A percentile compares a stretch with the other conserved stretches of the same genome.
phyloP scores from a whole-genome alignment of 2,329 filamentous ascomycete species.

The Drechslera avenae region DNA sequence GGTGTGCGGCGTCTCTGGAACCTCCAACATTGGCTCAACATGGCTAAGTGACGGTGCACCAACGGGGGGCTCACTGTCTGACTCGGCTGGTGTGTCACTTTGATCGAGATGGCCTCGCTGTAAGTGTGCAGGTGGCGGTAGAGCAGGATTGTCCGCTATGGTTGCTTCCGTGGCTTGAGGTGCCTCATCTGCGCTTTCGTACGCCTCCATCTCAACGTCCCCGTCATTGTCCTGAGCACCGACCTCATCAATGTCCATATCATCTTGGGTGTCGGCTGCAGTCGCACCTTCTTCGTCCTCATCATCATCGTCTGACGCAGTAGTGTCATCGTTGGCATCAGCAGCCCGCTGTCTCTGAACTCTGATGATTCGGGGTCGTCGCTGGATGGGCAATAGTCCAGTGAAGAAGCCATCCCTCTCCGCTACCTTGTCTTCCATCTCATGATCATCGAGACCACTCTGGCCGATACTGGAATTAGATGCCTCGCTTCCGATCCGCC shows the following conservation, averaged over 20 bases:
- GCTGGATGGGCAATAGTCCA: constrained; percentile 34
- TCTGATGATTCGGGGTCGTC: constrained; percentile 34
- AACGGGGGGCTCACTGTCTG: constrained; percentile 69
- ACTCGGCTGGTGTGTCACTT: constrained; percentile 72
- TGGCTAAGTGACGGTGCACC: constrained; percentile 65
- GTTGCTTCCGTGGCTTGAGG: constrained; percentile 78
- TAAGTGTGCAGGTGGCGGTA: constrained; percentile 35
- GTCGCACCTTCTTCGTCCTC: constrained; percentile 56
- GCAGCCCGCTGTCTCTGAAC: constrained; percentile 29
- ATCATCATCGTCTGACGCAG: constrained; percentile 52
- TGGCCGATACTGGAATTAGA: constrained; percentile 78
- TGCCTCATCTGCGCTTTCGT: constrained; percentile 63
- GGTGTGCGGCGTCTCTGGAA: constrained; percentile 76
- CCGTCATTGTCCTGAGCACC: constrained; percentile 55
- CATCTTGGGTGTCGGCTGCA: constrained; percentile 46
- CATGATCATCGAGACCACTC: constrained; percentile 82
- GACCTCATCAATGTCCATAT: constrained; percentile 55
- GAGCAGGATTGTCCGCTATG: constrained; percentile 74
- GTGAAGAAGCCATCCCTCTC: constrained; percentile 40
- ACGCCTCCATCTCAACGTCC: constrained; percentile 57
- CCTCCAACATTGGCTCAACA: constrained; percentile 68
- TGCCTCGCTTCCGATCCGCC: constrained; percentile 84
- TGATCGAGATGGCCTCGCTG: constrained; percentile 57
- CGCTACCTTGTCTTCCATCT: constrained; percentile 61
- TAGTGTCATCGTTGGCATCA: constrained; percentile 54